These are phyloP conservation scores for Carex myosuroides DNA, from an alignment of 176 grass and related monocot species.

Conservation along the genomic window DNA sequence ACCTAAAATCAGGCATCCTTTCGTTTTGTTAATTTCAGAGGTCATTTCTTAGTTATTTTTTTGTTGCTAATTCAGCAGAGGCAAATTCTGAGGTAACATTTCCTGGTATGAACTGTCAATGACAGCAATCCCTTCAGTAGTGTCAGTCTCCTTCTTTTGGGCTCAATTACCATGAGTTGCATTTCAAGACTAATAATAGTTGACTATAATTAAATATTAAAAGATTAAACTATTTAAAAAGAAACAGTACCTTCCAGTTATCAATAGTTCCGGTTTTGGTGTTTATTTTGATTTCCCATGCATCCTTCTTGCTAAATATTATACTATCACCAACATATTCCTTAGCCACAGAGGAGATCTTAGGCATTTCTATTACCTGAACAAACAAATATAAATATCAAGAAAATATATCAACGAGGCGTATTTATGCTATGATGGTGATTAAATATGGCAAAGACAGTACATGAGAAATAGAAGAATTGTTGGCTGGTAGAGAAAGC, in stretches of 20 bases:
- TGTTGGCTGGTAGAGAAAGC: slow-evolving; percentile 54
- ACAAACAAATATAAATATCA: slow-evolving; percentile 1
- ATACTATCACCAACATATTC: slow-evolving; percentile 49
- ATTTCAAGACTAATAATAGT: slow-evolving; percentile 1
- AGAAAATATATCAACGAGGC: neutral
- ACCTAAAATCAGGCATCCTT: neutral
- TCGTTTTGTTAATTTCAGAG: neutral
- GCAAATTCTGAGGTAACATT: neutral
- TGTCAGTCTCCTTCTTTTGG: neutral
- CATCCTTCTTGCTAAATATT: slow-evolving; percentile 41
- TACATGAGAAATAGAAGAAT: slow-evolving; percentile 43
- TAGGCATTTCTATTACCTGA: slow-evolving; percentile 51
- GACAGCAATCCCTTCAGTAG: neutral
- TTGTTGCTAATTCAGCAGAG: too few species aligned
- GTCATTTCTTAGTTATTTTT: neutral
- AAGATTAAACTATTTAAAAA: neutral
- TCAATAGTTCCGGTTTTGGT: slow-evolving; percentile 71
- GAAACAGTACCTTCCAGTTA: slow-evolving; percentile 68
- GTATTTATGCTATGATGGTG: neutral
- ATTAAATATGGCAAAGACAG: slow-evolving; percentile 23
- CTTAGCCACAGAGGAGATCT: slow-evolving; percentile 27
- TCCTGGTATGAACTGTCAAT: neutral
- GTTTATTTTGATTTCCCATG: slow-evolving; percentile 80
- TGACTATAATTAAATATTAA: neutral
- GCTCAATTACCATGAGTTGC: neutral